A percentile compares a stretch with the other conserved stretches of the same genome.
Conservation (phyloP, 768 basidiomycete species). For the Butyriboletus loyo region DNA sequence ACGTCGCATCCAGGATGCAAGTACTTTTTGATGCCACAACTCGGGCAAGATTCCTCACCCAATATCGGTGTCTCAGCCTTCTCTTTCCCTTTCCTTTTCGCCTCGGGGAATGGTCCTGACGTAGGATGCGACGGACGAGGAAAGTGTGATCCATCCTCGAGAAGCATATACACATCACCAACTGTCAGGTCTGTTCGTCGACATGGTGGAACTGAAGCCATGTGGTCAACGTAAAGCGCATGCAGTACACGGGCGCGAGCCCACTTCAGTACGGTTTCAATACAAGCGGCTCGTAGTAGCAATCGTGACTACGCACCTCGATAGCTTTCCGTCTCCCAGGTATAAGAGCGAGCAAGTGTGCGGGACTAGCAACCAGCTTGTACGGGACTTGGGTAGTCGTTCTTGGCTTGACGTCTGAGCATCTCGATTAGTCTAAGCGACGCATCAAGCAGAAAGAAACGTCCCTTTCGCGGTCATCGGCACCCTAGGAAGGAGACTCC, state of each 20-base stretch:
- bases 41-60: slow-evolving; percentile 25
- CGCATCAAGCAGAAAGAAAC: background rate
- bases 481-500: slow-evolving; percentile 37
- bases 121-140: slow-evolving; percentile 27
- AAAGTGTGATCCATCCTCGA: slow-evolving; percentile 41
- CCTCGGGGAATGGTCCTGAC: slow-evolving; percentile 4
- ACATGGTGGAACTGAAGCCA: slow-evolving; percentile 15
- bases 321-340: slow-evolving; percentile 47
- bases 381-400: slow-evolving; percentile 34
- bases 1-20: slow-evolving; percentile 22
- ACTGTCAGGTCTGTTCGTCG: slow-evolving; percentile 31
- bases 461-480: slow-evolving; percentile 45
- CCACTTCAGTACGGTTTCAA: slow-evolving; percentile 35
- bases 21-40: slow-evolving; percentile 30
- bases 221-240: slow-evolving; percentile 35
- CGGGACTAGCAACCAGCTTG: slow-evolving; percentile 34
- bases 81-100: slow-evolving; percentile 26
- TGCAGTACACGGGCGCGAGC: slow-evolving; percentile 41
- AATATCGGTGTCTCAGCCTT: slow-evolving; percentile 18
- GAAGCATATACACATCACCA: slow-evolving; percentile 44
- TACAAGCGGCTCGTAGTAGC: background rate
- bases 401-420: slow-evolving; percentile 37
- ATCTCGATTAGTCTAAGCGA: background rate
- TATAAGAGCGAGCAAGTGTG: slow-evolving; percentile 35
- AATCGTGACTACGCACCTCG: slow-evolving; percentile 36